These are phyloP conservation scores for Chondrus crispus DNA, from an alignment of 23 red algal genomes.

Conservation along the genomic window DNA sequence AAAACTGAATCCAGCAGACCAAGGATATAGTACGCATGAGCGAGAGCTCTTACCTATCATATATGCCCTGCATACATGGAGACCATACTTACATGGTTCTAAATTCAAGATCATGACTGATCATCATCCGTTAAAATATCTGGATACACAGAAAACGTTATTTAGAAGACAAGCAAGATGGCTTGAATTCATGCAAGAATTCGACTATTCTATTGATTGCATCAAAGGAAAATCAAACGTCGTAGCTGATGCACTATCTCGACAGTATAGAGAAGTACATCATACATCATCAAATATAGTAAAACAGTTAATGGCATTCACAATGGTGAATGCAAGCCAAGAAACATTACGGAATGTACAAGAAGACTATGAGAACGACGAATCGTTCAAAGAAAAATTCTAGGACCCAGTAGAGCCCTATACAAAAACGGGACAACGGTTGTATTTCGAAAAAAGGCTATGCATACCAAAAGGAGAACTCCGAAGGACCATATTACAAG, in stretches of 20 bases:
- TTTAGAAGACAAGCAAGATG: neutral
- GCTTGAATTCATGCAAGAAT: neutral
- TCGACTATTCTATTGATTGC: conserved; percentile 15
- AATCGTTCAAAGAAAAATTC: neutral
- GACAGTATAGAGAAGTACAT: neutral
- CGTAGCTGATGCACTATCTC: conserved; percentile 8
- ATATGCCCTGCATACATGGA: conserved; percentile 2
- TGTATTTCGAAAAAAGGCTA: neutral
- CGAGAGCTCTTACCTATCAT: conserved; percentile 20
- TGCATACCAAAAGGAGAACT: neutral
- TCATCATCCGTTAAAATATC: conserved; percentile 28
- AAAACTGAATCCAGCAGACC: conserved; percentile 16
- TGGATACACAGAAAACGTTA: neutral
- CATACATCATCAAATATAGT: neutral
- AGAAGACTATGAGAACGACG: neutral
- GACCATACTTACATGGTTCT: conserved; percentile 33
- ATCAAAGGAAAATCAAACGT: conserved; percentile 28
- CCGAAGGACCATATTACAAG: neutral
- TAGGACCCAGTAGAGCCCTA: neutral
- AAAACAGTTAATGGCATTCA: neutral
- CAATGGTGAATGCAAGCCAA: neutral
- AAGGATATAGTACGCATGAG: conserved; percentile 32
- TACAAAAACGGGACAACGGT: neutral
- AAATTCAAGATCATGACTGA: conserved; percentile 7
- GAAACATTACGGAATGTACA: neutral